Evolutionary conservation across 352 stramenopile genomes (phyloP), one percentile per base, ranked within the genome.

Genomic region (Pythium volutum): DNA sequence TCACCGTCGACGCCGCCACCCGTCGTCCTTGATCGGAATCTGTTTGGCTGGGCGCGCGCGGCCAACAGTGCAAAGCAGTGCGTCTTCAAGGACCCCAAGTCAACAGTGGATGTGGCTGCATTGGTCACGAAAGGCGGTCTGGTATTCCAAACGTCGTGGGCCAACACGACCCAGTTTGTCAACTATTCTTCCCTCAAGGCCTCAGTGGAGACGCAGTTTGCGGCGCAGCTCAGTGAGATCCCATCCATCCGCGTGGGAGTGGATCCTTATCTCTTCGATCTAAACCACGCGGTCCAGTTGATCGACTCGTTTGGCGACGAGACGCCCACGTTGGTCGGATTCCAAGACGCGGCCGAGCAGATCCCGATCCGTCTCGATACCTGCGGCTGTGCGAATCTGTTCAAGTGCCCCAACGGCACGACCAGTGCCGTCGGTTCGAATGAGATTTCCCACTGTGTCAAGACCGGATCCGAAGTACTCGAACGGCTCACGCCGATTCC

Each of bases 401-500:
- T 98, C 49, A 90, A 96, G 56, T 99, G 97, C 65, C 97, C 96
- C 4, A 98, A 98, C 63, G 96, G 90, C 43, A 99, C 96, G 4
- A 84, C 66, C 2, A 89, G 81, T 0, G 49, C 60, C 7, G 55
- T 73, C 29, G 87, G 89, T 2, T 83, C 87, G 8, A 77, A 81
- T 27, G 71, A 79, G 43, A 88, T 98, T 16, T 84, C 84, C 58
- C 71, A 96, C 56, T 99, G 96, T 68, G 67, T 89, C n/a, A 92
- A 96, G 55, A 91, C 85, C 2, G 86, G 89, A 6, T 76, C 92
- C 26, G 89, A 98, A 66, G 81, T 98, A 8, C 70, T 98, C 2
- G 63, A 84, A 61, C 87, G 96, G 2, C 67, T 98, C 10, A 87
- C 81, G 33, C 77, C 95, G 7, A 71, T 98, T 25, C 89, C 91